These are phyloP conservation scores for Aquilaria agallochum DNA, from an alignment of 441 rosid species.

Conservation along the genomic window DNA sequence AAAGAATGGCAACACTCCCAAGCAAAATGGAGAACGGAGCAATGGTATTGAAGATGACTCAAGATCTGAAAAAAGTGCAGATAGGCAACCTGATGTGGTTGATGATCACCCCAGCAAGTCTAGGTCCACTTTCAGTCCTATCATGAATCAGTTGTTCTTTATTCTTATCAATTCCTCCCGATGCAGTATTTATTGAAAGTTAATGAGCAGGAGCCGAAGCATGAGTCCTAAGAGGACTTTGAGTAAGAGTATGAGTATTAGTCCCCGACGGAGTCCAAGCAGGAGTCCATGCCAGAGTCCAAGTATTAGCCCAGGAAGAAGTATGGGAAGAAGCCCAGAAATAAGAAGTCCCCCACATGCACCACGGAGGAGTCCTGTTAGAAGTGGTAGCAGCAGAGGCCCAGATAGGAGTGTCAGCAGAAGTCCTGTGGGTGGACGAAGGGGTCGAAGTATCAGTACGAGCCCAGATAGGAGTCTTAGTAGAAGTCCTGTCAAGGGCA, in stretches of 20 bases:
- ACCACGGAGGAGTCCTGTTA: conserved; percentile 24
- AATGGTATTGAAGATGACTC: conserved; percentile 44
- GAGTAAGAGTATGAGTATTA: conserved; percentile 80
- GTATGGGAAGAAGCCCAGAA: conserved; percentile 43
- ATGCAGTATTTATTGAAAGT: conserved; percentile 38
- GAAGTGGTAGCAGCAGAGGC: conserved; percentile 53
- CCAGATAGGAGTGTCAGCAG: conserved; percentile 30
- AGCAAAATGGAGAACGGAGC: conserved; percentile 57
- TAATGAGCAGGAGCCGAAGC: conserved; percentile 91
- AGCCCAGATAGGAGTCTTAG: conserved; percentile 44
- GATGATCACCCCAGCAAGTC: conserved; percentile 86
- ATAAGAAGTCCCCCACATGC: conserved; percentile 35
- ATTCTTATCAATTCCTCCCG: conserved; percentile 40
- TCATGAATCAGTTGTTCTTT: conserved; percentile 38
- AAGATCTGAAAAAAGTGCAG: conserved; percentile 50
- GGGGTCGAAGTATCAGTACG: conserved; percentile 48
- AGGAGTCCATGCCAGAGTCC: conserved; percentile 72
- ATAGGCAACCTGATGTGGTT: conserved; percentile 76
- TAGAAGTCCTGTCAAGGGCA: conserved; percentile 38
- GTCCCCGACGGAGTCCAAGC: conserved; percentile 64
- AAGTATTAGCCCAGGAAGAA: conserved; percentile 50
- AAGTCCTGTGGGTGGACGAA: conserved; percentile 29
- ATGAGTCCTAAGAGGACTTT: conserved; percentile 69
- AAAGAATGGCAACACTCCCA: conserved; percentile 44
- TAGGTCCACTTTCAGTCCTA: conserved; percentile 62